Evolutionary conservation across 495 filamentous ascomycete species (phyloP).

Genomic region (Lentithecium fluviatile): DNA sequence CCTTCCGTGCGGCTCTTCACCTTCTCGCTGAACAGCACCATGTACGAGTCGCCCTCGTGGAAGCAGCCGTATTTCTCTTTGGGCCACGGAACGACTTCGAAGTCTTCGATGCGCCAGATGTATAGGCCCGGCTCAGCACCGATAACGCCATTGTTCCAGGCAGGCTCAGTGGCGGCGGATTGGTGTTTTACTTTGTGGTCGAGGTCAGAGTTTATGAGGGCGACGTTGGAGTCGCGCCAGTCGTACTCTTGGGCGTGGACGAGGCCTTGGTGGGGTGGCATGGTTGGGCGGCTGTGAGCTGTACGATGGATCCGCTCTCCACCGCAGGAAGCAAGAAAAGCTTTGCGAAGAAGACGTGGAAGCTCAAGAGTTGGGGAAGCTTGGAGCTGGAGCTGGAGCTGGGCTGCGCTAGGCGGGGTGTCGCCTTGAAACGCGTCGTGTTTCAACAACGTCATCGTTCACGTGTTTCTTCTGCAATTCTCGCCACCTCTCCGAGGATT

Average conservation of each 20-base stretch:
- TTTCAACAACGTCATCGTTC: neutral
- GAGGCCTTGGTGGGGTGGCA: constrained; percentile 57
- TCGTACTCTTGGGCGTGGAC: constrained; percentile 60
- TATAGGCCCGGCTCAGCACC: constrained; percentile 50
- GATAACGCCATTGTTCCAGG: constrained; percentile 57
- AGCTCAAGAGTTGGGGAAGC: neutral
- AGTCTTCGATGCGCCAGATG: constrained; percentile 63
- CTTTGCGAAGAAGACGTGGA: too few species aligned
- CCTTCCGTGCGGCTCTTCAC: constrained; percentile 37
- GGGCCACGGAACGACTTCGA: constrained; percentile 60
- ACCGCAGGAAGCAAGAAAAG: too few species aligned
- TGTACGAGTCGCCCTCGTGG: constrained; percentile 64
- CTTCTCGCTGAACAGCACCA: constrained; percentile 57
- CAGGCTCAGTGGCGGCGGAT: constrained; percentile 59
- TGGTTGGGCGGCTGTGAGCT: constrained; percentile 35
- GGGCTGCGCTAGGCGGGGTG: neutral
- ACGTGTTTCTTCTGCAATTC: too few species aligned
- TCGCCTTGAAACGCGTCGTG: neutral
- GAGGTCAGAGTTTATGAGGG: constrained; percentile 57
- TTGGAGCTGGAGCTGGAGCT: neutral
- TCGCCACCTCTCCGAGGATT: too few species aligned
- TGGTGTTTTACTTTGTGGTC: constrained; percentile 65
- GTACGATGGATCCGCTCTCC: too few species aligned
- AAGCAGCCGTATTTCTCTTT: constrained; percentile 54
- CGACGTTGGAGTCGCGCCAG: constrained; percentile 63